A percentile compares a stretch with the other conserved stretches of the same genome.
Conservation (phyloP, 1,284 basidiomycete genomes). For the Boletus smithii region DNA sequence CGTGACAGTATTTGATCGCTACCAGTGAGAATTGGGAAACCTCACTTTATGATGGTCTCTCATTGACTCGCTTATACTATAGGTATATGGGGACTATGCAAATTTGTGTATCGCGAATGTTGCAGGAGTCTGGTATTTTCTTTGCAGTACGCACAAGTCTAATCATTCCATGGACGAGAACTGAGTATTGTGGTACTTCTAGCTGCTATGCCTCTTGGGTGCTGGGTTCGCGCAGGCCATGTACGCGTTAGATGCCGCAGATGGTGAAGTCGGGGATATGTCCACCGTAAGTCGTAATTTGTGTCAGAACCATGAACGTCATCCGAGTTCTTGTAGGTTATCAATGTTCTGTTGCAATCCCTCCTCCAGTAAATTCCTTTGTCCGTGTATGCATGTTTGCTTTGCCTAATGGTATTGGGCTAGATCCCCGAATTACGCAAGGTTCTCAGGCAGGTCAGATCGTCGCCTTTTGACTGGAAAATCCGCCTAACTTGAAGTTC, state of each 20-base stretch:
- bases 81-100: conserved; percentile 84
- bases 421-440: conserved; percentile 79
- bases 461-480: background rate
- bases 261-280: conserved; percentile 66
- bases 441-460: conserved; percentile 51
- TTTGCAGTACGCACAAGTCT: conserved; percentile 59
- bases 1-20: conserved; percentile 77
- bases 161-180: background rate
- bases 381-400: background rate
- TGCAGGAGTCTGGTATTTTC: conserved; percentile 91
- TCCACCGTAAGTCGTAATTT: conserved; percentile 37
- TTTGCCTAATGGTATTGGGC: conserved; percentile 2
- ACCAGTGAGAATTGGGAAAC: conserved; percentile 51
- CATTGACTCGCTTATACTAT: conserved; percentile 22
- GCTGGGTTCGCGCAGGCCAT: conserved; percentile 85
- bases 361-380: conserved; percentile 61
- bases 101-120: conserved; percentile 84
- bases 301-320: background rate
- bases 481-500: conserved; percentile 14
- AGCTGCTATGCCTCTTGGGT: conserved; percentile 78
- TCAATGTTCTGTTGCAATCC: conserved; percentile 78
- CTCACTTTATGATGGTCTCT: background rate
- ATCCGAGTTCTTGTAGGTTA: conserved; percentile 42
- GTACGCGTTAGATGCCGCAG: conserved; percentile 88
- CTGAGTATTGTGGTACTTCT: conserved; percentile 9